Percentiles rank a stretch among this genome's conserved stretches.
Conservation (phyloP, 2,329 filamentous ascomycete species). For the Aspergillus fijiensis region DNA sequence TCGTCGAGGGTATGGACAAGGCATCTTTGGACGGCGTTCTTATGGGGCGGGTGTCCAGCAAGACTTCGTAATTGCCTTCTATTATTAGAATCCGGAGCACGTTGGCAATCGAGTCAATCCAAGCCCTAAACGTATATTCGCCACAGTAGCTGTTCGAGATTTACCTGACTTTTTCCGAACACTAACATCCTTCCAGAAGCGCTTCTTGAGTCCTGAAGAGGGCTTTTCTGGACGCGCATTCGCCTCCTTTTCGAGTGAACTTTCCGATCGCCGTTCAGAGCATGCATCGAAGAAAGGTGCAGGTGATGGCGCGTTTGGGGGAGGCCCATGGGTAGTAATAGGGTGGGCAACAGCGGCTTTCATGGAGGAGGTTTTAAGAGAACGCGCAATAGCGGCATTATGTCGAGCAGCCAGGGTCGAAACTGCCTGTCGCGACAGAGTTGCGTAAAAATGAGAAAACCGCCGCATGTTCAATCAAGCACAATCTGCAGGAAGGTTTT, state of each 20-base stretch:
- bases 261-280: constrained; percentile 48
- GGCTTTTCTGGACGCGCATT: constrained; percentile 32
- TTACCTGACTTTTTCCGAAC: constrained; percentile 67
- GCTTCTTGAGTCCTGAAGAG: constrained; percentile 57
- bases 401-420: constrained; percentile 14
- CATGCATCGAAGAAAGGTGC: constrained; percentile 50
- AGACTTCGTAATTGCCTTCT: constrained; percentile 59
- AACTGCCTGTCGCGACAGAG: constrained; percentile 21
- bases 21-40: constrained; percentile 72
- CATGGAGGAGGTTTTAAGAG: constrained; percentile 35
- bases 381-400: constrained; percentile 24
- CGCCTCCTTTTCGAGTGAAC: constrained; percentile 25
- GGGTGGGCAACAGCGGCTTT: constrained; percentile 57
- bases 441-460: constrained; percentile 23
- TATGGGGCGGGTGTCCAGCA: constrained; percentile 76
- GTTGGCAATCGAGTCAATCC: constrained; percentile 7
- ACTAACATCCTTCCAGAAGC: constrained; percentile 85
- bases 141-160: not conserved
- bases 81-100: not conserved
- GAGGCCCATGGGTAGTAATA: constrained; percentile 59
- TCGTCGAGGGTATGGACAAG: constrained; percentile 69
- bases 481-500: not conserved
- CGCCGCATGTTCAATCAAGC: constrained; percentile 20
- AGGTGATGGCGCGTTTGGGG: constrained; percentile 57
- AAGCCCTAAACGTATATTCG: not conserved